phyloP scores from a whole-genome alignment of 768 basidiomycete genomes.

The Lactarius hengduanensis region DNA sequence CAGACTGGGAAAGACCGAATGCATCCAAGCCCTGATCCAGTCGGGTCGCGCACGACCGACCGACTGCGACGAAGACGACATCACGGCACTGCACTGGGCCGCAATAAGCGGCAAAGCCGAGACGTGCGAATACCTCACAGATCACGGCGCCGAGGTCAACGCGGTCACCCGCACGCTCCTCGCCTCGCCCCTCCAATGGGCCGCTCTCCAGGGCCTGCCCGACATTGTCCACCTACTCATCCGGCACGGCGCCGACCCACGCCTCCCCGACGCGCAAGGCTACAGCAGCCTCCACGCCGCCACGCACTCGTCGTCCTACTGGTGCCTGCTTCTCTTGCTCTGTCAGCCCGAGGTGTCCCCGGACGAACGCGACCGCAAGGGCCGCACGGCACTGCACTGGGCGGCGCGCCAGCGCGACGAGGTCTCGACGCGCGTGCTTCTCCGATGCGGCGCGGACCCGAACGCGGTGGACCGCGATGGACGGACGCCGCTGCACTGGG shows the following conservation, averaged over 20 bases:
- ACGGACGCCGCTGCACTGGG: slow-evolving; percentile 91
- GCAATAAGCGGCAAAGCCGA: slow-evolving; percentile 88
- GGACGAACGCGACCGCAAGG: slow-evolving; percentile 84
- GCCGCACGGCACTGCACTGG: slow-evolving; percentile 96
- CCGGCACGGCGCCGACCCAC: slow-evolving; percentile 86
- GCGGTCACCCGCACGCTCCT: slow-evolving; percentile 87
- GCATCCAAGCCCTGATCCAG: slow-evolving; percentile 62
- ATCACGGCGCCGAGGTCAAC: slow-evolving; percentile 91
- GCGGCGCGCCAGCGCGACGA: slow-evolving; percentile 97
- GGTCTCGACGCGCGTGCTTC: slow-evolving; percentile 82
- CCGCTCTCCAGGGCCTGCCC: slow-evolving; percentile 93
- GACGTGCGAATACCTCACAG: slow-evolving; percentile 82
- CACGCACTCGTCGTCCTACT: slow-evolving; percentile 87
- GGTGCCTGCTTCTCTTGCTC: slow-evolving; percentile 87
- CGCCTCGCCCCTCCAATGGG: slow-evolving; percentile 97
- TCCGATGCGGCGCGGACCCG: slow-evolving; percentile 81
- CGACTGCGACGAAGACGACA: slow-evolving; percentile 85
- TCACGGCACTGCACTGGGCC: slow-evolving; percentile 96
- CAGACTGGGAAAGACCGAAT: slow-evolving; percentile 74
- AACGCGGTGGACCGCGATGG: slow-evolving; percentile 74
- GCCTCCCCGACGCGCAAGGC: slow-evolving; percentile 84
- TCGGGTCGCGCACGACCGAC: slow-evolving; percentile 66
- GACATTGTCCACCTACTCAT: slow-evolving; percentile 91
- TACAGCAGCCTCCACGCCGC: slow-evolving; percentile 94
- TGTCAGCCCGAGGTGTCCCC: slow-evolving; percentile 83